These are phyloP conservation scores for Neurospora sp. DNA, from an alignment of 495 filamentous ascomycete species.

Conservation along the genomic window DNA sequence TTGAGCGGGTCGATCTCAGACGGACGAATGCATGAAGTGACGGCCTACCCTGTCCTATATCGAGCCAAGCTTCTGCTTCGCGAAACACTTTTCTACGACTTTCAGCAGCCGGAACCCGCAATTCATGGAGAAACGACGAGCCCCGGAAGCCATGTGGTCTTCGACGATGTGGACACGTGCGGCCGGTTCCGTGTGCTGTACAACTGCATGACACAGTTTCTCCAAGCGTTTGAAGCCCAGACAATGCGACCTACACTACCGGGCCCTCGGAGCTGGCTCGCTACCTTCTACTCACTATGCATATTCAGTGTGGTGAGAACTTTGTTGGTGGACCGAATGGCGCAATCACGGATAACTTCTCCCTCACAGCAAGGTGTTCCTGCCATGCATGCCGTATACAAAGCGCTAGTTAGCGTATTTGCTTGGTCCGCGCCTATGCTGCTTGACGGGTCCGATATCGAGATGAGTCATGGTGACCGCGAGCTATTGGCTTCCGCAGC, in stretches of 20 bases:
- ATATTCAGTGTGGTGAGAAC: slow-evolving; percentile 42
- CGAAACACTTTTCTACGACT: slow-evolving; percentile 39
- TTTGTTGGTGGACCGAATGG: slow-evolving; percentile 32
- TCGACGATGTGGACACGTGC: slow-evolving; percentile 35
- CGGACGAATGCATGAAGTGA: slow-evolving; percentile 29
- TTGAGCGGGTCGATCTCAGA: slow-evolving; percentile 32
- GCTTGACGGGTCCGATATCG: slow-evolving; percentile 25
- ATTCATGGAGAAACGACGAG: slow-evolving; percentile 32
- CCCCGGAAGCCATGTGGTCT: slow-evolving; percentile 20
- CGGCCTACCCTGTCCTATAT: slow-evolving; percentile 33
- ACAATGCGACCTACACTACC: slow-evolving; percentile 25
- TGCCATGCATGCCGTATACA: slow-evolving; percentile 38
- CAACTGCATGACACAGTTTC: slow-evolving; percentile 36
- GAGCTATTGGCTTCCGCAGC: slow-evolving; percentile 24
- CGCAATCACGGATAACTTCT: slow-evolving; percentile 22
- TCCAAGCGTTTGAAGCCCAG: slow-evolving; percentile 36
- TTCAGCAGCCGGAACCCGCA: slow-evolving; percentile 37
- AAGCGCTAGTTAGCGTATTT: slow-evolving; percentile 34
- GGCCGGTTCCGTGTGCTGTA: slow-evolving; percentile 35
- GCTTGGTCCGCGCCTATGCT: slow-evolving; percentile 32
- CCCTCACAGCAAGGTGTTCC: slow-evolving; percentile 21
- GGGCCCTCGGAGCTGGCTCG: slow-evolving; percentile 34
- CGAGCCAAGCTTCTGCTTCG: slow-evolving; percentile 39
- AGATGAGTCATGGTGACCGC: slow-evolving; percentile 25
- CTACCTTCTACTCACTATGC: slow-evolving; percentile 37